Evolutionary conservation across 345 rosid species (phyloP).

Genomic region (Boechera divaricarpa): DNA sequence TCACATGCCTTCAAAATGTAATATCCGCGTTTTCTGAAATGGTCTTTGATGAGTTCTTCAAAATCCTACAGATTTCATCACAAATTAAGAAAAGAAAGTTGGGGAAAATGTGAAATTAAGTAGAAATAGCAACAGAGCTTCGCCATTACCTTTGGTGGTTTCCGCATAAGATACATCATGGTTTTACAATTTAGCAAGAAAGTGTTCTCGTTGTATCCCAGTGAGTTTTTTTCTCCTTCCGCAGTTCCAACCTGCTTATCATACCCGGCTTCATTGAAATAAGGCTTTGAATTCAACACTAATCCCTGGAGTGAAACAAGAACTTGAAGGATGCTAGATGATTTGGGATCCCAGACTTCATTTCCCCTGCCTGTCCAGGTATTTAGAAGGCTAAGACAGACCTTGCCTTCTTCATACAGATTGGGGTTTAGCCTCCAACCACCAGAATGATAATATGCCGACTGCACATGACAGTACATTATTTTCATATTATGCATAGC

Average conservation of each 20-base stretch:
- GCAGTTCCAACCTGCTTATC: slow-evolving; percentile 94
- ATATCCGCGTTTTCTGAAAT: slow-evolving; percentile 82
- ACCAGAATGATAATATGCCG: slow-evolving; percentile 96
- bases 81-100: slow-evolving; percentile 5
- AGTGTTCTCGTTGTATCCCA: slow-evolving; percentile 90
- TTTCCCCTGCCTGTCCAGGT: slow-evolving; percentile 98
- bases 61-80: slow-evolving; percentile 64
- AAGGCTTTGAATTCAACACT: slow-evolving; percentile 94
- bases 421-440: slow-evolving; percentile 98
- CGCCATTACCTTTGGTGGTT: slow-evolving; percentile 76
- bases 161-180: slow-evolving; percentile 92
- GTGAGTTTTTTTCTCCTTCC: slow-evolving; percentile 95
- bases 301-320: slow-evolving; percentile 97
- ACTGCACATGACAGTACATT: slow-evolving; percentile 56
- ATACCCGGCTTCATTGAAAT: slow-evolving; percentile 98
- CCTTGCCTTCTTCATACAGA: slow-evolving; percentile 94
- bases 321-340: slow-evolving; percentile 98
- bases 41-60: slow-evolving; percentile 73
- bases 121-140: slow-evolving; percentile 24
- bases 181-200: slow-evolving; percentile 94
- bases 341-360: slow-evolving; percentile 93
- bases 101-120: slow-evolving; percentile 11
- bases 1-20: slow-evolving; percentile 93
- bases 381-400: slow-evolving; percentile 97
- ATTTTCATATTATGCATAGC: slow-evolving; percentile 11